These are phyloP conservation scores for Parachaetomium inaequale DNA, from an alignment of 495 filamentous ascomycete species.

Conservation along the genomic window DNA sequence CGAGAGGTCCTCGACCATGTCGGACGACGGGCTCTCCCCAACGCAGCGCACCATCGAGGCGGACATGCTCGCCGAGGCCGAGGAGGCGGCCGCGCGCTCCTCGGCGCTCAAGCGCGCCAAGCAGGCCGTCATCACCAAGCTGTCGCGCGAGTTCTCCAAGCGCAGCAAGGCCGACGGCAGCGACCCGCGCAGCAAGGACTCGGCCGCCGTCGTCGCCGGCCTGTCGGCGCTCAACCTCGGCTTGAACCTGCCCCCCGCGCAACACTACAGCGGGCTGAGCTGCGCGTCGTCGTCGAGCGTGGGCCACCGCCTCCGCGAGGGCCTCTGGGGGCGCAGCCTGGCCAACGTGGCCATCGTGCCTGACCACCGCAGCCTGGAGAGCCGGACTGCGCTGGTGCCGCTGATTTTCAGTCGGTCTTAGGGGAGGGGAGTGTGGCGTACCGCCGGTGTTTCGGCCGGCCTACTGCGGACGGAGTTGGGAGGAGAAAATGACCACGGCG, in stretches of 20 bases:
- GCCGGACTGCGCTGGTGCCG: conserved; percentile 44
- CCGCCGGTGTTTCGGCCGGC: background rate
- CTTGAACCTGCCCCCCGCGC: conserved; percentile 9
- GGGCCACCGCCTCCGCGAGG: conserved; percentile 38
- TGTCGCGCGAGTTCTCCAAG: conserved; percentile 41
- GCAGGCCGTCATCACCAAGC: conserved; percentile 44
- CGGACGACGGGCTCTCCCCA: conserved; percentile 40
- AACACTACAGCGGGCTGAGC: conserved; percentile 3
- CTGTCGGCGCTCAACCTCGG: conserved; percentile 24
- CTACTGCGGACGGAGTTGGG: background rate
- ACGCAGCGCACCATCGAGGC: conserved; percentile 43
- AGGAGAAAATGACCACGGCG: background rate
- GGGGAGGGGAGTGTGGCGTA: background rate
- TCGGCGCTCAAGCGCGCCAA: conserved; percentile 44
- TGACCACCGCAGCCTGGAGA: conserved; percentile 39
- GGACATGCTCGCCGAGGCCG: conserved; percentile 37
- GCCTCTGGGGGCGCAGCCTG: conserved; percentile 41
- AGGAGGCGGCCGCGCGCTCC: conserved; percentile 40
- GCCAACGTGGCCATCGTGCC: conserved; percentile 23
- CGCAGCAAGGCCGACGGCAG: conserved; percentile 3
- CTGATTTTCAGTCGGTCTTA: conserved; percentile 49
- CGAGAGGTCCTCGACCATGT: background rate
- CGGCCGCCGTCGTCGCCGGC: conserved; percentile 28
- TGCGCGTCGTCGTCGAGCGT: conserved; percentile 20
- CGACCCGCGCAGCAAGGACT: conserved; percentile 22